phyloP scores from a whole-genome alignment of 2,329 filamentous ascomycete genomes.

The Delphinella strobiligena region DNA sequence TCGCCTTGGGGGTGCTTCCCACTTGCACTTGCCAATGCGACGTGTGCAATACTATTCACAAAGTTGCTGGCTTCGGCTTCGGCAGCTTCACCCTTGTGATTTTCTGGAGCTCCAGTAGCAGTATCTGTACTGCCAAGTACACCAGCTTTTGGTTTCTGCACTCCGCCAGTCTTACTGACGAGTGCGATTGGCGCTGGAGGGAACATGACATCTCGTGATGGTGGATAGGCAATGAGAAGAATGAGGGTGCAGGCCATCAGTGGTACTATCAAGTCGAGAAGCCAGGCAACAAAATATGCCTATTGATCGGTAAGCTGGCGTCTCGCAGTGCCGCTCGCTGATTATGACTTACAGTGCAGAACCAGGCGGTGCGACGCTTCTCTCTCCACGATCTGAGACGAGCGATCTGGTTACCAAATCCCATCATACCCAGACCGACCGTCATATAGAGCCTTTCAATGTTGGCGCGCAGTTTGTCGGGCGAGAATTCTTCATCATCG shows the following conservation, averaged over 20 bases:
- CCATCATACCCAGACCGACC: conserved; percentile 54
- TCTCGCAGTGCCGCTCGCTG: too few relatives aligned
- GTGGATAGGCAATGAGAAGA: conserved; percentile 53
- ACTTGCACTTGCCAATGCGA: conserved; percentile 62
- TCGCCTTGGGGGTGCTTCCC: conserved; percentile 64
- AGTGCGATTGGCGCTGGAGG: conserved; percentile 66
- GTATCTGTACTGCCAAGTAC: conserved; percentile 66
- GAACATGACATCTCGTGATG: conserved; percentile 52
- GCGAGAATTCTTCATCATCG: conserved; percentile 73
- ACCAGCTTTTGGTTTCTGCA: conserved; percentile 66
- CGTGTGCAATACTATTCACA: conserved; percentile 58
- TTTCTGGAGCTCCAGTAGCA: conserved; percentile 70
- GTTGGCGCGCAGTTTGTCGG: conserved; percentile 68
- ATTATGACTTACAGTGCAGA: conserved; percentile 41
- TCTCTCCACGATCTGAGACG: conserved; percentile 73
- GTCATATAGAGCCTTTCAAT: conserved; percentile 75
- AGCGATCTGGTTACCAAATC: conserved; percentile 60
- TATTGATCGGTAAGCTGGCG: conserved; percentile 11
- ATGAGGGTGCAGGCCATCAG: conserved; percentile 47
- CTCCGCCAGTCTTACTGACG: conserved; percentile 59
- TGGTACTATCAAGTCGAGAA: conserved; percentile 58
- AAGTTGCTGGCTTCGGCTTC: conserved; percentile 76
- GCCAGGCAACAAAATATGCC: conserved; percentile 54
- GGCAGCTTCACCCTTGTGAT: conserved; percentile 70
- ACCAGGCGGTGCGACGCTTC: conserved; percentile 52